Evolutionary conservation across 2,329 filamentous ascomycete genomes (phyloP), one percentile per base, ranked within the genome.

Genomic region (Cordyceps cicadae): DNA sequence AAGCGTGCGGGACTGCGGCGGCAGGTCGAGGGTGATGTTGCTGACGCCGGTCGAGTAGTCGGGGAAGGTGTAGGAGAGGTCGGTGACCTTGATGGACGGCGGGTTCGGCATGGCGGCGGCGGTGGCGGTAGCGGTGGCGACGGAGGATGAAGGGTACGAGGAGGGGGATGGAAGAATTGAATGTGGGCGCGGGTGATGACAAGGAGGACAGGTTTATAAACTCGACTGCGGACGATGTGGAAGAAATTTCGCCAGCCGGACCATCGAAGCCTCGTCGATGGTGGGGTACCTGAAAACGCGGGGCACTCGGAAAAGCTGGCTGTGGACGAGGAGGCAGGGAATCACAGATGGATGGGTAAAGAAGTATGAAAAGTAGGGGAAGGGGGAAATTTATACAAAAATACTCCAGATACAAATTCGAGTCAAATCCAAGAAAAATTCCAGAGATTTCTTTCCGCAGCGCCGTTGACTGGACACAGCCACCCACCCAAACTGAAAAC

Each of bases 61-160:
- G 17, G 88, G 89, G 76, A 97, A 99, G 50, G 83, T 86, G 81
- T 97, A 99, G 64, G 86, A 92, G 59, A 99, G 86, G 73, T 86
- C 77, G 45, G 80, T 85, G 67, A 94, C 88, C 67, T 83, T 75
- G 71, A 99, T 89, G 54, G 86, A 83, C 11, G 88, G 84, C 29
- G 72, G 66, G 48, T 75, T 67, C 21, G 70, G 26, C 70, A 74
- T 74, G 64, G 62, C 65, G 59, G 50, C 24, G 56, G 29, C 26
- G 32, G 53, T 39, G 43, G 37, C 15, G 37, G 59, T 39, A 39
- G 37, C 15, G 37, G 59, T 58, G 48, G 49, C 45, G 48, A 24
- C 3, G 8, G 21, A 14, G 24, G 39, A 50, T 34, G n/a, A 29
- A 29, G 29, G 7, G 29, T 29, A 29, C 29, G 54, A n/a, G 19